phyloP scores from a whole-genome alignment of 2,329 filamentous ascomycete genomes.

The Diplocarpon mali region DNA sequence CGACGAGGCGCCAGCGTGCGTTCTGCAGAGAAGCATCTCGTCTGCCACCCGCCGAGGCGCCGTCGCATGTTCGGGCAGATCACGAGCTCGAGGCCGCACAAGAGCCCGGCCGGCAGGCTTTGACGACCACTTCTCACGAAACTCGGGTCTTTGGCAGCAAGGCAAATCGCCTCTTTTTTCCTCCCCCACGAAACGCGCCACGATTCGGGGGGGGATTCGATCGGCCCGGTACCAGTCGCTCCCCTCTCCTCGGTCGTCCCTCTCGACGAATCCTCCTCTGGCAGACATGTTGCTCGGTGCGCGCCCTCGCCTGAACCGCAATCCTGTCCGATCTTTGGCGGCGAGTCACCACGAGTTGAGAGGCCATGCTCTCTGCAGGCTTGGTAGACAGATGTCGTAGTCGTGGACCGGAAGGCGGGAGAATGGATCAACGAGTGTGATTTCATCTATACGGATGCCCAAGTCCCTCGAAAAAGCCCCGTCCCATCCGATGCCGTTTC shows the following conservation, averaged over 20 bases:
- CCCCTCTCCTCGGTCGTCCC: slow-evolving; percentile 14
- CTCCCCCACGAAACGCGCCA: slow-evolving; percentile 6
- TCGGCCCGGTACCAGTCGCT: slow-evolving; percentile 13
- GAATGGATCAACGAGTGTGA: slow-evolving; percentile 12
- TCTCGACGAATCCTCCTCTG: slow-evolving; percentile 13
- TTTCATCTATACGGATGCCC: slow-evolving; percentile 14
- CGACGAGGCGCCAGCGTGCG: too few relatives aligned
- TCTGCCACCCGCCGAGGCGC: too few relatives aligned
- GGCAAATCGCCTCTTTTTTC: too few relatives aligned
- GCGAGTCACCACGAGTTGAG: background rate
- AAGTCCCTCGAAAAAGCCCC: slow-evolving; percentile 11
- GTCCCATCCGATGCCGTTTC: slow-evolving; percentile 4
- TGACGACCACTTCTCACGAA: too few relatives aligned
- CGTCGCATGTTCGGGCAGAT: too few relatives aligned
- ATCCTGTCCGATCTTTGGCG: slow-evolving; percentile 3
- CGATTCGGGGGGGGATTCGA: slow-evolving; percentile 3
- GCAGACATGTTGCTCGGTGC: slow-evolving; percentile 11
- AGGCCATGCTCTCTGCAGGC: slow-evolving; percentile 8
- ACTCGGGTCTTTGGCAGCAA: too few relatives aligned
- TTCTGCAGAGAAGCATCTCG: background rate
- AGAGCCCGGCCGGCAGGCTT: too few relatives aligned
- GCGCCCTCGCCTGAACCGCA: slow-evolving; percentile 15
- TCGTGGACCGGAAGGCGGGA: slow-evolving; percentile 13
- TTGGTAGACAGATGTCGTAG: slow-evolving; percentile 6
- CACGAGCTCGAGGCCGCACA: background rate